Evolutionary conservation across 2,329 filamentous ascomycete species (phyloP), one percentile per base, ranked within the genome.

Genomic region (Aspergillus sp.): DNA sequence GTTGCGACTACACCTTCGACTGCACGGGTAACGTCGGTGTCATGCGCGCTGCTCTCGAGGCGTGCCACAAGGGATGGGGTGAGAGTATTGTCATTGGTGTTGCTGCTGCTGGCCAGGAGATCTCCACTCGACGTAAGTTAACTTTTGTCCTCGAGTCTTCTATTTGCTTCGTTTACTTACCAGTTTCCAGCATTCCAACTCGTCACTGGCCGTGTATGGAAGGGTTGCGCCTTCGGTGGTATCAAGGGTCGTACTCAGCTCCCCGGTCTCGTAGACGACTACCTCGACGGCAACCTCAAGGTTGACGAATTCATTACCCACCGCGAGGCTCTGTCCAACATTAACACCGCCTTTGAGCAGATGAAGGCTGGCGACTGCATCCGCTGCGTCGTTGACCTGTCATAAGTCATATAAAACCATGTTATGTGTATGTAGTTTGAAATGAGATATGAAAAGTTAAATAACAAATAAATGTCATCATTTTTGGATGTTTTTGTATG

Each of bases 281-380:
- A 99, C 80, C 83, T 96, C 76, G 84, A 84, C 53, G 93, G 93
- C 68, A 85, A 89, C 73, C 88, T 99, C 73, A 98, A 97, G 87
- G 95, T 98, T 46, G 93, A 98, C 74, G 95, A 99, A 81, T 98
- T 98, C 82, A 98, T 99, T 80, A 99, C 95, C 33, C 95, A 99
- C 81, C 87, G 93, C 68, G 91, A 96, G 81, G 84, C 83, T 4
- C 82, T 99, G 45, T 79, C 80, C 60, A 86, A 90, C 70, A 96
- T 99, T 78, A 98, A 98, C 83, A 81, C 83, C 52, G 93, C 92
- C 19, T 99, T 96, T 71, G 86, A 91, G 64, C 87, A 89, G 68
- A 99, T 99, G 95, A 96, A 97, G 84, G 84, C 87, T 60, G 95
- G 95, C 58, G 93, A 98, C 78, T 99, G 95, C 79, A 97, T 99